These are phyloP conservation scores for Phoma sp. DNA, from an alignment of 2,329 filamentous ascomycete genomes.

Conservation along the genomic window DNA sequence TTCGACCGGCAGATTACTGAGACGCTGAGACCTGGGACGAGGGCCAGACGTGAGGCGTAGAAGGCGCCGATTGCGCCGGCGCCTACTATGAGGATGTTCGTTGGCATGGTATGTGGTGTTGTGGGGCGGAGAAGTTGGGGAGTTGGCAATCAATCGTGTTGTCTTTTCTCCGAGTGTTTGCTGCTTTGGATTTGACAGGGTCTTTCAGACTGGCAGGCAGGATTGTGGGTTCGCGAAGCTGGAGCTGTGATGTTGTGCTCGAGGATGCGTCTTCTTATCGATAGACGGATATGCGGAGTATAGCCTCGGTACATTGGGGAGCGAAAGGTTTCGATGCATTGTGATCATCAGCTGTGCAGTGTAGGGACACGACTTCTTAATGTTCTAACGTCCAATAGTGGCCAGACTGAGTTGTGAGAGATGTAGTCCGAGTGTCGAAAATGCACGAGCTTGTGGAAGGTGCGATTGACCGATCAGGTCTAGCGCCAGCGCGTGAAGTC, in stretches of 20 bases:
- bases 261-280: conserved; percentile 14
- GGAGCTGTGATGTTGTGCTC: conserved; percentile 9
- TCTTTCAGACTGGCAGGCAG: no score
- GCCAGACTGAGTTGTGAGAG: not conserved
- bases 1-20: conserved; percentile 78
- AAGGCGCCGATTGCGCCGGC: conserved; percentile 76
- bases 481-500: not conserved
- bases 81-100: conserved; percentile 70
- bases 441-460: not conserved
- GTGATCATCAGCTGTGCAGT: not conserved
- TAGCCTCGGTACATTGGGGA: conserved; percentile 20
- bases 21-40: conserved; percentile 62
- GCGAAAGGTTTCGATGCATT: not conserved
- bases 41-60: conserved; percentile 71
- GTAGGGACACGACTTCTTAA: not conserved
- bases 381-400: not conserved
- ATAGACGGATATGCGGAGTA: conserved; percentile 13
- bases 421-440: not conserved
- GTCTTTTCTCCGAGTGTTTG: not conserved
- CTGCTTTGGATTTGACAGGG: not conserved
- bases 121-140: not conserved
- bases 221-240: not conserved
- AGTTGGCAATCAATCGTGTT: not conserved
- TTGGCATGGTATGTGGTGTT: conserved; percentile 34
- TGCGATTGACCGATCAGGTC: not conserved